These are phyloP conservation scores for Colletotrichum filicis DNA, from an alignment of 2,329 filamentous ascomycete genomes.

Conservation along the genomic window DNA sequence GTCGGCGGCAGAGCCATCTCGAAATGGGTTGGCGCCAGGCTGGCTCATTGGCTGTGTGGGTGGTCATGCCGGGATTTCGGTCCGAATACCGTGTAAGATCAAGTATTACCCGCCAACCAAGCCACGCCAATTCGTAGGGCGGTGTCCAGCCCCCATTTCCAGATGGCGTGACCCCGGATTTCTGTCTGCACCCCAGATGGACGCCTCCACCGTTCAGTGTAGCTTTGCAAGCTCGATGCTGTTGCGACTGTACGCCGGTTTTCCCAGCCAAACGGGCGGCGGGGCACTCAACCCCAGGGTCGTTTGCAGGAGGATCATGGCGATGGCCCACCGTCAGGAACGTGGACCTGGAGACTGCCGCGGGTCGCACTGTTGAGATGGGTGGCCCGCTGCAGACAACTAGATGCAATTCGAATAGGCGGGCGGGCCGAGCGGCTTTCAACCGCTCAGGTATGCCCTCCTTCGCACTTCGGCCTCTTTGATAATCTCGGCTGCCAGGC, in stretches of 20 bases:
- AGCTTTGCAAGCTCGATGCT: neutral
- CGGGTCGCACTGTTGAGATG: neutral
- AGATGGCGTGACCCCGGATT: slow-evolving; percentile 30
- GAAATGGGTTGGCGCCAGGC: slow-evolving; percentile 26
- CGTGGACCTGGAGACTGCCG: neutral
- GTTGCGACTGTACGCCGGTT: neutral
- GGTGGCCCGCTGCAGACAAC: neutral
- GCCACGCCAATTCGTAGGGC: slow-evolving; percentile 16
- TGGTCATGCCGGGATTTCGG: slow-evolving; percentile 28
- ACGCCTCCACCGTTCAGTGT: neutral
- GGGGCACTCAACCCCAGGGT: neutral
- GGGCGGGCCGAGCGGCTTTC: slow-evolving; percentile 39
- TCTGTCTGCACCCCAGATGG: slow-evolving; percentile 32
- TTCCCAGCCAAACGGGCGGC: slow-evolving; percentile 2
- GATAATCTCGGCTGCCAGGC: slow-evolving; percentile 82
- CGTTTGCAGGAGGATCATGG: neutral
- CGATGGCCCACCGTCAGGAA: neutral
- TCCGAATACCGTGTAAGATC: slow-evolving; percentile 27
- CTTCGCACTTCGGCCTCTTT: slow-evolving; percentile 81
- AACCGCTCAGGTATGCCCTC: slow-evolving; percentile 68
- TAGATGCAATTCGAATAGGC: slow-evolving; percentile 8
- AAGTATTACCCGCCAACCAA: slow-evolving; percentile 36
- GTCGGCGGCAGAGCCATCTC: slow-evolving; percentile 16
- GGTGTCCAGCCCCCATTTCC: neutral
- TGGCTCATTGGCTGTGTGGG: slow-evolving; percentile 19